Base-by-base conservation (phyloP, 2,329 filamentous ascomycete genomes). In the Aspergillus unguis region DNA sequence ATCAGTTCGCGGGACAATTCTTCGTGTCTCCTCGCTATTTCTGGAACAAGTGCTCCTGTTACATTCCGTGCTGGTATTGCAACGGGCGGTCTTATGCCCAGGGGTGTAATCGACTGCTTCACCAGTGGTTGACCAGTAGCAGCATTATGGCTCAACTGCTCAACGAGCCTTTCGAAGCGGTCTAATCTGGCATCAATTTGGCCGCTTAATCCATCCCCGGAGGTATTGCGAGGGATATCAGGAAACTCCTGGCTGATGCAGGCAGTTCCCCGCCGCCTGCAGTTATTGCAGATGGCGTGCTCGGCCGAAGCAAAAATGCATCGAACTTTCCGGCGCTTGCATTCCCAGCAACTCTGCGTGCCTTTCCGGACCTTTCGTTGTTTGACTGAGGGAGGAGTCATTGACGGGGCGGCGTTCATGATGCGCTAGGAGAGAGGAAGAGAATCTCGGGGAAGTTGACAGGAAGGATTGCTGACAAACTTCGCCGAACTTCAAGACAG, bases 241-340 rank as follows among this genome's bases (percentile, higher is more conserved):
- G 73, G 73, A n/a, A 54, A 46, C 50, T 80, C 78, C 58, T 83
- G 80, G 56, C 77, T 72, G 41, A 80, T 63, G 48, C 80, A 71
- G 37, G 33, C 31, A 3, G 58, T 60, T 6, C 62, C 51, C 9
- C 66, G 65, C 31, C 67, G 56, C 29, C 47, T 51, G 55, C 68
- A 71, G 40, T 62, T 58, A 42, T 61, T 54, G 56, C 68, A 70
- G 32, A 57, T 52, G 8, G 54, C 31, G 28, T 58, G 50, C 3
- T 46, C 29, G 27, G 57, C 44, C 31, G 60, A 51, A 10, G 58
- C 32, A 50, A 70, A 65, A 5, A 60, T 61, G 43, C 69, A 72
- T 10, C 62, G 61, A n/a, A 70, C 63, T 51, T 71, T 71, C 7
- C 66, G 62, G 25, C 55, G 55, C 55, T 60, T 62, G 45, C 59